A percentile compares a stretch with the other conserved stretches of the same genome.
These are phyloP conservation scores for Saccharomycopsis guyanensis DNA, from an alignment of 805 yeast genomes.

Conservation along the genomic window DNA sequence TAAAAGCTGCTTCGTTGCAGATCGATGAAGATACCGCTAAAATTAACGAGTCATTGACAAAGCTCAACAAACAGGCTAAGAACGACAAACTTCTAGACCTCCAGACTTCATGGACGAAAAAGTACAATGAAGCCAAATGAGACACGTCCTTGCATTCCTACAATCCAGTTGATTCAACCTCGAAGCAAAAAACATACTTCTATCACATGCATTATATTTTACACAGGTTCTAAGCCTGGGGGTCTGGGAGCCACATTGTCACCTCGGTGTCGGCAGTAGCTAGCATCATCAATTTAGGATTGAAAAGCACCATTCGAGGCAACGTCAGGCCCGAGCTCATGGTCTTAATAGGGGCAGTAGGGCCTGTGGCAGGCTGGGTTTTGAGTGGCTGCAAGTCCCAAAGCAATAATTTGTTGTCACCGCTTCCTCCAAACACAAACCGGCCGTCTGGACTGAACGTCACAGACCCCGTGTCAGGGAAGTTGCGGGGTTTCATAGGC, in stretches of 20 bases:
- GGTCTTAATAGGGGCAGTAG: constrained; percentile 21
- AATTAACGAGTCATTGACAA: background rate
- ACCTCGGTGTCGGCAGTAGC: constrained; percentile 58
- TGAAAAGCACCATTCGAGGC: constrained; percentile 47
- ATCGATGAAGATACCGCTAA: background rate
- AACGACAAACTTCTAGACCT: background rate
- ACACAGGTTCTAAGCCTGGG: no score
- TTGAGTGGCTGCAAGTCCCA: constrained; percentile 40
- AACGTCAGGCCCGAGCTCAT: constrained; percentile 26
- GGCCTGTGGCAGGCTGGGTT: constrained; percentile 18
- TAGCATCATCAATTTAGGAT: constrained; percentile 52
- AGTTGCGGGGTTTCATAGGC: constrained; percentile 36
- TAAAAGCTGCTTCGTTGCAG: background rate
- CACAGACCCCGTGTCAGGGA: constrained; percentile 47
- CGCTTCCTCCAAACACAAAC: constrained; percentile 52
- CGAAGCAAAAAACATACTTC: no score
- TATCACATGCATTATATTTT: no score
- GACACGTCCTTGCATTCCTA: no score
- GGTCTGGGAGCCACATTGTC: constrained; percentile 39
- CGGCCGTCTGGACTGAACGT: constrained; percentile 64
- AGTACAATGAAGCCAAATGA: background rate
- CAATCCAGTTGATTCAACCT: no score
- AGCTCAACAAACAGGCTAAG: constrained; percentile 2
- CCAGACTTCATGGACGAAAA: constrained; percentile 3
- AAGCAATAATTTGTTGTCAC: constrained; percentile 28